Evolutionary conservation across 768 basidiomycete species (phyloP).

Genomic region (Termitomyces sp.): DNA sequence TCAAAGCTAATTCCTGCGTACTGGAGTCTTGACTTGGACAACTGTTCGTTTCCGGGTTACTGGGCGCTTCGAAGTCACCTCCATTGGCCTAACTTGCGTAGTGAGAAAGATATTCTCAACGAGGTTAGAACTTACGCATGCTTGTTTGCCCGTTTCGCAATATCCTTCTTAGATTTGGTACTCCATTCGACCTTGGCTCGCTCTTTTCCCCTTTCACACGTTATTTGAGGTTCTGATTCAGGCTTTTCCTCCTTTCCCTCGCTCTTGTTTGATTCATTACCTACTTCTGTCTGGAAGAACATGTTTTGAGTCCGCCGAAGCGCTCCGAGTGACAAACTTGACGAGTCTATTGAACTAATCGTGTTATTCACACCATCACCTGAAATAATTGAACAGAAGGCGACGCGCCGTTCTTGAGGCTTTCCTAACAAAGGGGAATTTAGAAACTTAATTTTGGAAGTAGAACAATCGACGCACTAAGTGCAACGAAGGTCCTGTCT

Average conservation of each 20-base stretch:
- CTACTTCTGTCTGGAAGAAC: constrained; percentile 36
- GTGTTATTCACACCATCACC: background rate
- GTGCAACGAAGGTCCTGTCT: constrained; percentile 21
- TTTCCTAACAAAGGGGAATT: background rate
- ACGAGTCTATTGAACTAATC: constrained; percentile 38
- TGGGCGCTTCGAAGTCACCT: constrained; percentile 80
- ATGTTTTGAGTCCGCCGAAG: constrained; percentile 59
- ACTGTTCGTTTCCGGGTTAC: constrained; percentile 68
- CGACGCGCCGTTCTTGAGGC: constrained; percentile 4
- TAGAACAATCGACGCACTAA: constrained; percentile 17
- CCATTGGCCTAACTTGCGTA: constrained; percentile 52
- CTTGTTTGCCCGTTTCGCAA: constrained; percentile 65
- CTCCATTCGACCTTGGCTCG: constrained; percentile 36
- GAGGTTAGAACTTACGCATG: constrained; percentile 64
- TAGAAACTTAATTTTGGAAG: background rate
- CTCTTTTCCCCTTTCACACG: constrained; percentile 9
- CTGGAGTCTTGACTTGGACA: constrained; percentile 60
- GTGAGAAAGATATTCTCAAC: background rate
- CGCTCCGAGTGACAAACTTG: constrained; percentile 55
- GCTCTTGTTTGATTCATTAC: constrained; percentile 15
- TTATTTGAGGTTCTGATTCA: constrained; percentile 3
- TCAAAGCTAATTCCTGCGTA: constrained; percentile 27
- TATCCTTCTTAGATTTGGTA: constrained; percentile 35
- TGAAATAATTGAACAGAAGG: background rate
- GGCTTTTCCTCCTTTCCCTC: constrained; percentile 10